Percentiles rank a stretch among this genome's conserved stretches.
Conservation (phyloP, 2,329 filamentous ascomycete genomes). For the Trichoderma lentiforme region DNA sequence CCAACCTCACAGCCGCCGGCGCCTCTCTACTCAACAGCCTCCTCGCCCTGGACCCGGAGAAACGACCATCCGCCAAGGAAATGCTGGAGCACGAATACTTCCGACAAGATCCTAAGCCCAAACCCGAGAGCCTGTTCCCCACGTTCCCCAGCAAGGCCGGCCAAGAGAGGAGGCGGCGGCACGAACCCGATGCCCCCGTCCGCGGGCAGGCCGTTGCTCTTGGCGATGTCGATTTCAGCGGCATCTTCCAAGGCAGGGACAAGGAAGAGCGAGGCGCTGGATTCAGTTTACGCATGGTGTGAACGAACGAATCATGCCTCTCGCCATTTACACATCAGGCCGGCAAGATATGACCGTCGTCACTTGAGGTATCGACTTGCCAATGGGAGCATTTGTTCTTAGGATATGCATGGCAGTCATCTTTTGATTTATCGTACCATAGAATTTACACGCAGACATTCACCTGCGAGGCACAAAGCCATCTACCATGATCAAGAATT, state of each 20-base stretch:
- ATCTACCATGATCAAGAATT: neutral
- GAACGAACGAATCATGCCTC: neutral
- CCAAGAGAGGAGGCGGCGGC: constrained; percentile 73
- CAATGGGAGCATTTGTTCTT: neutral
- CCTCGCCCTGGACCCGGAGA: constrained; percentile 69
- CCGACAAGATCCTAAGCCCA: constrained; percentile 81
- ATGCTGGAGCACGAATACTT: constrained; percentile 84
- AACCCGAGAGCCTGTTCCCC: constrained; percentile 88
- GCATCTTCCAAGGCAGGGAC: constrained; percentile 66
- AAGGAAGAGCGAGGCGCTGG: constrained; percentile 64
- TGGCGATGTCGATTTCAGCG: constrained; percentile 61
- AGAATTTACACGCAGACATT: neutral
- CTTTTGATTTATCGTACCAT: neutral
- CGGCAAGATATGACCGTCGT: neutral
- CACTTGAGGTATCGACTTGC: neutral
- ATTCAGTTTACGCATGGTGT: constrained; percentile 62
- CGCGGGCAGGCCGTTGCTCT: constrained; percentile 64
- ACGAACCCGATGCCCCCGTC: constrained; percentile 76
- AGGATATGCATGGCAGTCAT: neutral
- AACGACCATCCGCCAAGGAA: constrained; percentile 66
- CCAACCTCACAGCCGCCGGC: constrained; percentile 74
- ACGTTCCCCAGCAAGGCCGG: constrained; percentile 95
- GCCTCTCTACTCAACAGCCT: constrained; percentile 65
- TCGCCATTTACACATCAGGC: neutral
- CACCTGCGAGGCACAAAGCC: neutral